Base-by-base conservation (phyloP, 139 green algal species). In the Chlorella sp. region DNA sequence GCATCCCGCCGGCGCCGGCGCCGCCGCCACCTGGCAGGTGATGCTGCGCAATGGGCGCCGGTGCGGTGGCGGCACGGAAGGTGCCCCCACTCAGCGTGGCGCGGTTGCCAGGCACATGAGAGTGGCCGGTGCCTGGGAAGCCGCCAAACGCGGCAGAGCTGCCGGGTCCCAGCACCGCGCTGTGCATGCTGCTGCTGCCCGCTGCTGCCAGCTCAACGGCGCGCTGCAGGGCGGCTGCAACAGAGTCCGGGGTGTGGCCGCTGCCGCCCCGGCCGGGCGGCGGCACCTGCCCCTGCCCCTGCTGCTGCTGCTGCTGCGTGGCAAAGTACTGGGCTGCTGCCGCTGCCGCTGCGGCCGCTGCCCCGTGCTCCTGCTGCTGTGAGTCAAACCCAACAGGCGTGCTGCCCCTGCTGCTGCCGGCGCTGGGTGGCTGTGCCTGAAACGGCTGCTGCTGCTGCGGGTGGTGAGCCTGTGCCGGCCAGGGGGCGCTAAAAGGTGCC, bases 141-240 rank as follows among this genome's bases (percentile, higher is more conserved):
- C 77, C 77, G 5, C 19, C 37, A 60, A 82, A 82, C 4, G 36
- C 37, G 0, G 28, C 77, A 14, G 37, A 22, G 71, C 21, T 32
- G 28, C 32, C 71, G 11, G 71, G 71, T 34, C 34, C 34, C 36
- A 16, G 75, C 34, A 1, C 34, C 1, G 22, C 30, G 57, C 82
- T n/a, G 82, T 34, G 57, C 9, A 39, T 36, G 64, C 28, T 26
- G 11, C 37, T 32, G 21, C n/a, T 32, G 16, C 32, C 48, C 15
- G 53, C 9, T 53, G 26, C 68, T 7, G 83, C 83, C 37, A 88
- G 37, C 26, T 88, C 60, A 7, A 88, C 83, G 11, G 83, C 83
- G 0, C 83, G 83, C 64, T 88, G 83, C 83, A 88, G 64, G 64
- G 83, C 83, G 26, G 83, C 83, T 11, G 83, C 83, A 9, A 88